These are phyloP conservation scores for Xerocomellus chrysenteron DNA, from an alignment of 768 basidiomycete genomes.

Conservation along the genomic window DNA sequence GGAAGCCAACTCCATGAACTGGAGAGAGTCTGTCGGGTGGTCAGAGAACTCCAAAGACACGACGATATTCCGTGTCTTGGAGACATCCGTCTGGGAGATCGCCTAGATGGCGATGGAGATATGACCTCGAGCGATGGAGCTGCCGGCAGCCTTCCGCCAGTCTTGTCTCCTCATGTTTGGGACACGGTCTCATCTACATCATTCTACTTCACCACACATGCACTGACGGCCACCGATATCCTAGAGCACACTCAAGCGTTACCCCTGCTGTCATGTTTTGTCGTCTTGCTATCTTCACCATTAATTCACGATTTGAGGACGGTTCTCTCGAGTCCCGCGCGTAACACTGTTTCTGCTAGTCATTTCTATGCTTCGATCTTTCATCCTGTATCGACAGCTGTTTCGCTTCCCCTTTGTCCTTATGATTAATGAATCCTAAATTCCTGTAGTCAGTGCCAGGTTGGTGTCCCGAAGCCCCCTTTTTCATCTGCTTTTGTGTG, in stretches of 20 bases:
- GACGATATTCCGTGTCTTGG: slow-evolving; percentile 72
- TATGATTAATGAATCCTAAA: slow-evolving; percentile 16
- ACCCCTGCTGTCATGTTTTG: slow-evolving; percentile 22
- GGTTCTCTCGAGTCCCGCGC: neutral
- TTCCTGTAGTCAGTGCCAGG: slow-evolving; percentile 1
- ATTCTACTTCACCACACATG: slow-evolving; percentile 4
- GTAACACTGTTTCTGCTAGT: slow-evolving; percentile 15
- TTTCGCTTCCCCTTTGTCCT: slow-evolving; percentile 11
- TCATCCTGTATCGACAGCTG: slow-evolving; percentile 29
- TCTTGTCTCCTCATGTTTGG: slow-evolving; percentile 5
- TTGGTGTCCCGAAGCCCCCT: neutral
- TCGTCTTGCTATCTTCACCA: slow-evolving; percentile 17
- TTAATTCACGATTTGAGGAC: slow-evolving; percentile 11
- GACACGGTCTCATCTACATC: slow-evolving; percentile 11
- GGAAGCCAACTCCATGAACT: slow-evolving; percentile 78
- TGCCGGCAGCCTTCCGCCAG: slow-evolving; percentile 19
- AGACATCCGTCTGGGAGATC: slow-evolving; percentile 77
- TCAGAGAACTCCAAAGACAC: slow-evolving; percentile 77
- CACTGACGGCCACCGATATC: slow-evolving; percentile 21
- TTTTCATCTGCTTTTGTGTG: neutral
- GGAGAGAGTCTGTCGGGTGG: slow-evolving; percentile 80
- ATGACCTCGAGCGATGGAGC: slow-evolving; percentile 5
- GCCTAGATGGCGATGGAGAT: slow-evolving; percentile 31
- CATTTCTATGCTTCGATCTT: slow-evolving; percentile 9
- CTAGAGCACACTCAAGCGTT: slow-evolving; percentile 25